A percentile compares a stretch with the other conserved stretches of the same genome.
These are phyloP conservation scores for Nevesoporus exiguus DNA, from an alignment of 768 basidiomycete genomes.

Conservation along the genomic window DNA sequence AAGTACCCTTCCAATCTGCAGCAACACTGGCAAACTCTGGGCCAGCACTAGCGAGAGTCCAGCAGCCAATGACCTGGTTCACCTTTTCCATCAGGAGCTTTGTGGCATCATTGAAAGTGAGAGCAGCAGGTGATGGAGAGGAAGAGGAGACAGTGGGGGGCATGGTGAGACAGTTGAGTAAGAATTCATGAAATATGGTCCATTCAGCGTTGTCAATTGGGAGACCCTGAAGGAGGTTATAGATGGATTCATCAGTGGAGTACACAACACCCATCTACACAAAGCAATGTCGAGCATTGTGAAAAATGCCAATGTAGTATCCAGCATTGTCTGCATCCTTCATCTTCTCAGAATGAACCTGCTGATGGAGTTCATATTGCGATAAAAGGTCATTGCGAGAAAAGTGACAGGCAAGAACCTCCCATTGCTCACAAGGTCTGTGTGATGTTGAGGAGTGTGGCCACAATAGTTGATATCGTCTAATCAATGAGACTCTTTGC, in stretches of 20 bases:
- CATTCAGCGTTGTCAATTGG: background rate
- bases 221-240: background rate
- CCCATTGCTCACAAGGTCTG: background rate
- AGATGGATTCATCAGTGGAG: background rate
- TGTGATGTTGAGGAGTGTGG: fast-evolving
- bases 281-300: background rate
- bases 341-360: background rate
- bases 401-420: fast-evolving
- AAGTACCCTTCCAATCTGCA: fast-evolving
- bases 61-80: background rate
- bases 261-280: background rate
- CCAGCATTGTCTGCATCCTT: background rate
- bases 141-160: background rate
- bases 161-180: background rate
- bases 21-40: background rate
- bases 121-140: background rate
- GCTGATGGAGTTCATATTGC: background rate
- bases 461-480: background rate
- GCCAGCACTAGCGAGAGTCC: background rate
- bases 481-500: background rate
- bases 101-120: background rate
- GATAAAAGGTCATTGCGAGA: fast-evolving
- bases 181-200: background rate
- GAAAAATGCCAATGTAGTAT: background rate
- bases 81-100: background rate